Conservation (phyloP, 805 yeast genomes). For the Cyberlindnera lachancei region DNA sequence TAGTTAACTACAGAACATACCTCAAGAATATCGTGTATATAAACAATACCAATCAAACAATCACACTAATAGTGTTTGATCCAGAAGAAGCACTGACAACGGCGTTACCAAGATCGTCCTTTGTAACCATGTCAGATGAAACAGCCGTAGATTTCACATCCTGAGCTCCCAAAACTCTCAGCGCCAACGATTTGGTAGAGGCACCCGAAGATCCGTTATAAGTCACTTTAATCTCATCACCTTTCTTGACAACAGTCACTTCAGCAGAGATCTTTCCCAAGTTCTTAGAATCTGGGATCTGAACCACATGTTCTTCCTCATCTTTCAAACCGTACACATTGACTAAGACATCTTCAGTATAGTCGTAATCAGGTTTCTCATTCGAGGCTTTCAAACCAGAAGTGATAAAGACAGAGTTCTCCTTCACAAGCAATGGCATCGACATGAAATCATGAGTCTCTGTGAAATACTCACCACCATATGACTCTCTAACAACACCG, state of each 20-base stretch:
- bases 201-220: conserved; percentile 4
- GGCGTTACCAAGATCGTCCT: conserved; percentile 13
- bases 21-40: not conserved
- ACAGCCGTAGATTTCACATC: conserved; percentile 1
- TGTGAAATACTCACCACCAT: conserved; percentile 11
- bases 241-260: conserved; percentile 7
- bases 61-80: not conserved
- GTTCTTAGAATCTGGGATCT: conserved; percentile 11
- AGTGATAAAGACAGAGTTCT: conserved; percentile 12
- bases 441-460: conserved; percentile 15
- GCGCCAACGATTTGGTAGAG: conserved; percentile 12
- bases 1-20: no score
- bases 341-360: conserved; percentile 14
- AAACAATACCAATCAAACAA: not conserved
- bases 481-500: conserved; percentile 14
- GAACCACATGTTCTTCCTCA: conserved; percentile 12
- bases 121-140: not conserved
- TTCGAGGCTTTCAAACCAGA: conserved; percentile 12
- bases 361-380: conserved; percentile 16
- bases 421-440: conserved; percentile 15
- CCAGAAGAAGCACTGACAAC: conserved; percentile 5
- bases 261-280: conserved; percentile 11
- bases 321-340: conserved; percentile 13
- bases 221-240: conserved; percentile 4
- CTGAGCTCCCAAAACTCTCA: conserved; percentile 10